Conservation (phyloP, 1,284 basidiomycete genomes). For the Sporisorium reilianum region DNA sequence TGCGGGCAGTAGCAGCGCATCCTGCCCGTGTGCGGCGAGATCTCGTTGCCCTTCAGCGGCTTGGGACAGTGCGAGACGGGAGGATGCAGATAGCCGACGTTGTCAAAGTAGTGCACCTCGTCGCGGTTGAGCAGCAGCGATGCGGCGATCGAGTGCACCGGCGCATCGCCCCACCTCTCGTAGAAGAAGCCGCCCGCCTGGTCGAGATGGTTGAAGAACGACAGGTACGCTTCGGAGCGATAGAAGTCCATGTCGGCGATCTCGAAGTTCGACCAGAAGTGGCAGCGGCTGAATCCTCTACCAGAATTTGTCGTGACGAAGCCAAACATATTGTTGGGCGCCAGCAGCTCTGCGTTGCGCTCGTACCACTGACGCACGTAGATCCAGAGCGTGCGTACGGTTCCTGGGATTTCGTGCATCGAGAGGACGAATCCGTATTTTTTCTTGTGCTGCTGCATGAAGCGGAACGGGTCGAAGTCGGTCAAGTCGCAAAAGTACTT, state of each 20-base stretch:
- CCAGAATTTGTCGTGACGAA: conserved; percentile 82
- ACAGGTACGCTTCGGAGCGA: conserved; percentile 80
- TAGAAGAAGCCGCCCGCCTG: conserved; percentile 76
- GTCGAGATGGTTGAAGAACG: conserved; percentile 84
- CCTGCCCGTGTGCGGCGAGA: conserved; percentile 36
- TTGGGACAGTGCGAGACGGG: conserved; percentile 63
- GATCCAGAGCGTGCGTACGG: conserved; percentile 82
- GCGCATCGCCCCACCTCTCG: conserved; percentile 85
- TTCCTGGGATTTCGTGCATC: conserved; percentile 81
- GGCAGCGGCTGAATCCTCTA: conserved; percentile 76
- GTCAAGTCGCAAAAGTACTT: conserved; percentile 80
- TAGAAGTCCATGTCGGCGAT: conserved; percentile 82
- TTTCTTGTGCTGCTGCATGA: conserved; percentile 85
- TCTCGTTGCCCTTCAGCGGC: conserved; percentile 1
- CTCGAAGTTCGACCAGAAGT: conserved; percentile 77
- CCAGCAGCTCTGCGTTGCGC: conserved; percentile 77
- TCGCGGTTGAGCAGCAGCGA: conserved; percentile 55
- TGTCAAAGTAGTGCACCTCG: conserved; percentile 61
- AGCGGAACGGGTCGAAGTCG: conserved; percentile 83
- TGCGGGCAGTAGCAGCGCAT: conserved; percentile 39
- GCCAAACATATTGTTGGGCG: conserved; percentile 78
- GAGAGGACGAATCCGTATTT: conserved; percentile 80
- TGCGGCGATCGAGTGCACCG: conserved; percentile 69
- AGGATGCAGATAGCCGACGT: conserved; percentile 63
- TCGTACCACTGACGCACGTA: conserved; percentile 78